Conservation (phyloP, 1,139 yeast species). For the Debaryomycetaceae sp. region DNA sequence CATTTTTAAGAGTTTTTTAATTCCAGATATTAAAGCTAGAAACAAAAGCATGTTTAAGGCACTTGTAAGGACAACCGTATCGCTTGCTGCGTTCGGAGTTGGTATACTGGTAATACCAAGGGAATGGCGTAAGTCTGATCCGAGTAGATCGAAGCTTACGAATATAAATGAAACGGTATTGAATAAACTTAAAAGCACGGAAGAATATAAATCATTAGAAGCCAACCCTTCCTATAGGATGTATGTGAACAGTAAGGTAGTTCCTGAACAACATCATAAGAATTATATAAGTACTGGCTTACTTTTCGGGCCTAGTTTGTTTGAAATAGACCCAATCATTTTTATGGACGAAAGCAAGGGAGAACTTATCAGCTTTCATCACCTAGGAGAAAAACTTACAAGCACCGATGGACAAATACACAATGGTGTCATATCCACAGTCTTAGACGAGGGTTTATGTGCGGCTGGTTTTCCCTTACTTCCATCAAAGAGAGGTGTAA, state of each 20-base stretch:
- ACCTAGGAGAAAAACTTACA: conserved; percentile 63
- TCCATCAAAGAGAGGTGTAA: conserved; percentile 89
- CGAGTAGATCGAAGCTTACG: conserved; percentile 18
- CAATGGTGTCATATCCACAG: conserved; percentile 80
- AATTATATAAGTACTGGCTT: conserved; percentile 69
- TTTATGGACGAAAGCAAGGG: conserved; percentile 46
- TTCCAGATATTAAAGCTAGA: no score
- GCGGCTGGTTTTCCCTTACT: conserved; percentile 79
- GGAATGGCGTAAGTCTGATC: conserved; percentile 31
- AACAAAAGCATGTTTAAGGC: conserved; percentile 28
- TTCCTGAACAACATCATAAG: conserved; percentile 59
- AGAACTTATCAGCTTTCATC: conserved; percentile 59
- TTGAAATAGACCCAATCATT: conserved; percentile 67
- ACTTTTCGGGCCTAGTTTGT: conserved; percentile 56
- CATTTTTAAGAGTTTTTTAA: no score
- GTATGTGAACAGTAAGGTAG: conserved; percentile 36
- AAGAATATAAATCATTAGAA: conserved; percentile 28
- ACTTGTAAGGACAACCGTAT: conserved; percentile 23
- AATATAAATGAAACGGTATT: conserved; percentile 32
- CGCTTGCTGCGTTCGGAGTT: conserved; percentile 41
- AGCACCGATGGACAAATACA: conserved; percentile 77
- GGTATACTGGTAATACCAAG: conserved; percentile 48
- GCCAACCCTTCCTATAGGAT: conserved; percentile 22
- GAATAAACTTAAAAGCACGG: conserved; percentile 26
- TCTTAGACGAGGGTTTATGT: conserved; percentile 84